These are phyloP conservation scores for Epichloe typhina DNA, from an alignment of 2,329 filamentous ascomycete genomes.

Conservation along the genomic window DNA sequence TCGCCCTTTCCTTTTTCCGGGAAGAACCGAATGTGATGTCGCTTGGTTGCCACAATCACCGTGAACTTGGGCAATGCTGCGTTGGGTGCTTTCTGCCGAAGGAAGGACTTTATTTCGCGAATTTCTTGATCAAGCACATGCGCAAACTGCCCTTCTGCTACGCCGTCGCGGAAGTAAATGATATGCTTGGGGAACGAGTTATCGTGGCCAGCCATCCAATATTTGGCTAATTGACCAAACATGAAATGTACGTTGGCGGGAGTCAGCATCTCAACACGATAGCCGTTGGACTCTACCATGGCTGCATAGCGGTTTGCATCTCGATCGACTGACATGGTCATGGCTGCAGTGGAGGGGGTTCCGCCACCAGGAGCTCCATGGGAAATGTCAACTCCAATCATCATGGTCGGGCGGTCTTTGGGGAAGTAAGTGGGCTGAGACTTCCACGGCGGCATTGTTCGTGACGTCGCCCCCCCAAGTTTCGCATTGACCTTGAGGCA, in stretches of 20 bases:
- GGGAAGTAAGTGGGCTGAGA: slow-evolving; percentile 21
- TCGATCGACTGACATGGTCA: slow-evolving; percentile 69
- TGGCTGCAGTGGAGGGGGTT: slow-evolving; percentile 67
- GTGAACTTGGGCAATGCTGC: slow-evolving; percentile 53
- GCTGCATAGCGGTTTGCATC: slow-evolving; percentile 65
- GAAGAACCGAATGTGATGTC: slow-evolving; percentile 90
- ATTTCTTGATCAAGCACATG: slow-evolving; percentile 74
- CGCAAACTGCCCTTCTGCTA: slow-evolving; percentile 73
- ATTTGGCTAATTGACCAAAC: slow-evolving; percentile 47
- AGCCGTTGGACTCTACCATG: slow-evolving; percentile 70
- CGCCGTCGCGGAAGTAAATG: slow-evolving; percentile 88
- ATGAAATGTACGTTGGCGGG: slow-evolving; percentile 51
- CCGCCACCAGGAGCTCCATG: slow-evolving; percentile 59
- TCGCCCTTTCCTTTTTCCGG: slow-evolving; percentile 52
- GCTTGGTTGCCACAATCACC: slow-evolving; percentile 81
- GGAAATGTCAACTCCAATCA: slow-evolving; percentile 85
- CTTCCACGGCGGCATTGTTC: slow-evolving; percentile 22
- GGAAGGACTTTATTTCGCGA: slow-evolving; percentile 48
- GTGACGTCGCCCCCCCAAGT: slow-evolving; percentile 67
- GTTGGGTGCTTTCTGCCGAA: slow-evolving; percentile 26
- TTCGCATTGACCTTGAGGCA: slow-evolving; percentile 96
- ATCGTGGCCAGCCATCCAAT: slow-evolving; percentile 49
- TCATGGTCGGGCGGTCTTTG: slow-evolving; percentile 49
- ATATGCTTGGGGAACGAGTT: slow-evolving; percentile 49
- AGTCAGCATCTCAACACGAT: slow-evolving; percentile 66